These are phyloP conservation scores for Whalleya microplaca DNA, from an alignment of 2,329 filamentous ascomycete species.

Conservation along the genomic window DNA sequence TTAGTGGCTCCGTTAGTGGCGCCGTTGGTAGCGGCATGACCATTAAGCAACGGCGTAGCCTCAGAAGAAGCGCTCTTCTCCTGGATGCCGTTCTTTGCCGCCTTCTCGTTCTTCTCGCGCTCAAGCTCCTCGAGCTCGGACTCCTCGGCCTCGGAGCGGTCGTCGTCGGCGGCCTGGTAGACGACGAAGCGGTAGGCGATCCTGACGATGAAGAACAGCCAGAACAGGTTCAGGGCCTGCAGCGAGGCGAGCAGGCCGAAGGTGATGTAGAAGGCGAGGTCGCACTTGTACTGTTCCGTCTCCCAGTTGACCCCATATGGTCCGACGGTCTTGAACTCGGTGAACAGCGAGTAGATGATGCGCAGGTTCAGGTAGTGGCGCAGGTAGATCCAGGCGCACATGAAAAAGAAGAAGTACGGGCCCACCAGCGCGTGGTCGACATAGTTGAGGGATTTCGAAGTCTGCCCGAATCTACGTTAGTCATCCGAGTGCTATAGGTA, in stretches of 20 bases:
- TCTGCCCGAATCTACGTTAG: constrained; percentile 51
- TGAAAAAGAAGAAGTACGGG: constrained; percentile 84
- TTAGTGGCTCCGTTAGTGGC: constrained; percentile 20
- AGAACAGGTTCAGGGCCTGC: constrained; percentile 79
- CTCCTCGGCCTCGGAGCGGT: constrained; percentile 71
- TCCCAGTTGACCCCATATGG: constrained; percentile 79
- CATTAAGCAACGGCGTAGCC: constrained; percentile 31
- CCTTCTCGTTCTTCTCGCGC: constrained; percentile 24
- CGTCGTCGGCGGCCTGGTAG: constrained; percentile 66
- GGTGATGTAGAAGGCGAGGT: constrained; percentile 69
- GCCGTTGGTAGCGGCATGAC: constrained; percentile 34
- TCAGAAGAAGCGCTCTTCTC: constrained; percentile 28
- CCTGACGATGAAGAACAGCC: constrained; percentile 76
- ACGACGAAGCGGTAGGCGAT: constrained; percentile 74
- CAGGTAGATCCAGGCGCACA: constrained; percentile 84
- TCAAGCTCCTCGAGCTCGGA: constrained; percentile 58
- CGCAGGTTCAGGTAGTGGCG: constrained; percentile 83
- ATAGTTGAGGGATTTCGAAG: constrained; percentile 91
- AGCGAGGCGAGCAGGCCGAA: constrained; percentile 65
- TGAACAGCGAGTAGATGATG: constrained; percentile 76
- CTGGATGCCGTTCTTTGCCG: constrained; percentile 17
- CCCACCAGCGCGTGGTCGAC: constrained; percentile 77
- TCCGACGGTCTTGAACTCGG: constrained; percentile 74
- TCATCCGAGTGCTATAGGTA: constrained; percentile 10
- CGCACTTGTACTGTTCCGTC: constrained; percentile 76